These are phyloP conservation scores for Parathielavia appendiculata DNA, from an alignment of 495 filamentous ascomycete species.

Conservation along the genomic window DNA sequence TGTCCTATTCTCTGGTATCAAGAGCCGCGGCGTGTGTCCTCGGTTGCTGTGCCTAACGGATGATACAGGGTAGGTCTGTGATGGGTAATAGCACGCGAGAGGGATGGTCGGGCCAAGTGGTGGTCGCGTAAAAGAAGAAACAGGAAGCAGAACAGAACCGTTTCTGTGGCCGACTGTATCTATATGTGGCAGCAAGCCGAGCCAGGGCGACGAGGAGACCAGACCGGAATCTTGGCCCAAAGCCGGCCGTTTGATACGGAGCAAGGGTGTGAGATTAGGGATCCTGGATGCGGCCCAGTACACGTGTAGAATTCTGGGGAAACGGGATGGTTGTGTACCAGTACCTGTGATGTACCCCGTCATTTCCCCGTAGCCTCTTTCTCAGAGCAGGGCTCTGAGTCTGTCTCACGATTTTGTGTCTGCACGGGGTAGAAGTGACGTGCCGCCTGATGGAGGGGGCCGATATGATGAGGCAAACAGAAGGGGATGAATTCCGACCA, in stretches of 20 bases:
- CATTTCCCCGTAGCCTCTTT: neutral
- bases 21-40: slow-evolving; percentile 7
- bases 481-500: neutral
- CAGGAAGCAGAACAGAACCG: slow-evolving; percentile 8
- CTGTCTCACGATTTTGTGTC: slow-evolving; percentile 5
- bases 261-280: slow-evolving; percentile 15
- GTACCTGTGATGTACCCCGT: slow-evolving; percentile 12
- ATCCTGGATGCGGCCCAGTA: slow-evolving; percentile 16
- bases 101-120: slow-evolving; percentile 8
- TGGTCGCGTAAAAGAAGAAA: slow-evolving; percentile 18
- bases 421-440: slow-evolving; percentile 9
- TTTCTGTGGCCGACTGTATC: slow-evolving; percentile 16
- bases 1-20: slow-evolving; percentile 9
- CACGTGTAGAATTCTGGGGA: slow-evolving; percentile 22
- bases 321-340: slow-evolving; percentile 12
- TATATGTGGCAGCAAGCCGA: slow-evolving; percentile 19
- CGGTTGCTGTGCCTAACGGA: slow-evolving; percentile 4
- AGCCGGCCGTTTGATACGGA: slow-evolving; percentile 14
- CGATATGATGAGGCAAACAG: slow-evolving; percentile 1
- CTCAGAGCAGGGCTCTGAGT: slow-evolving; percentile 2
- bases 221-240: slow-evolving; percentile 7
- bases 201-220: slow-evolving; percentile 17
- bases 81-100: slow-evolving; percentile 4
- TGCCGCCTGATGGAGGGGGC: neutral
- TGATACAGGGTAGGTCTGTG: slow-evolving; percentile 5